These are phyloP conservation scores for Spongospora subterranea DNA, from an alignment of 208 protist genomes.

Conservation along the genomic window DNA sequence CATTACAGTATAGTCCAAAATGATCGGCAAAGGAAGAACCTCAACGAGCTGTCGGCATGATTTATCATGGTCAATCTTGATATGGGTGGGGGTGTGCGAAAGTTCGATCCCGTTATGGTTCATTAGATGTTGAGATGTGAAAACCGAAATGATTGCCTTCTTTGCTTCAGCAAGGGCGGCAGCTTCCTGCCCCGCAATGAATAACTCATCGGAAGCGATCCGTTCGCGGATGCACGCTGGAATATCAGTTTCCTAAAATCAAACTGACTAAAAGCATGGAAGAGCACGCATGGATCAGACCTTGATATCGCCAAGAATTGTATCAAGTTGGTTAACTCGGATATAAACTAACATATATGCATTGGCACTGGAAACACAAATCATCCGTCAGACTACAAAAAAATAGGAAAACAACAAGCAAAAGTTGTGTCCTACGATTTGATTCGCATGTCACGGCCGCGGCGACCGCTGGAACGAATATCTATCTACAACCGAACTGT, in stretches of 20 bases:
- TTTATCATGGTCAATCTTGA: slow-evolving; percentile 24
- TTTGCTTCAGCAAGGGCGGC: slow-evolving; percentile 47
- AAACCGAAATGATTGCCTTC: slow-evolving; percentile 7
- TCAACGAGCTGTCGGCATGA: background rate
- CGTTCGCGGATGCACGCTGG: slow-evolving; percentile 51
- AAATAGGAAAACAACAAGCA: background rate
- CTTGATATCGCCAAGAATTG: slow-evolving; percentile 64
- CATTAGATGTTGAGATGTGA: background rate
- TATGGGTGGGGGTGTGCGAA: background rate
- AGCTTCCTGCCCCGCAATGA: slow-evolving; percentile 60
- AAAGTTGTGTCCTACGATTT: slow-evolving; percentile 45
- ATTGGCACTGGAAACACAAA: slow-evolving; percentile 56
- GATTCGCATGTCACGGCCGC: background rate
- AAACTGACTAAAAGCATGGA: background rate
- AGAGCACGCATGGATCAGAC: background rate
- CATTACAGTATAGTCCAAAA: background rate
- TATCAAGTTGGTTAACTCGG: slow-evolving; percentile 65
- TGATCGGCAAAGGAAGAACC: background rate
- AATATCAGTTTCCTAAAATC: slow-evolving; percentile 52
- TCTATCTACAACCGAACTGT: background rate
- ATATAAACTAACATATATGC: slow-evolving; percentile 82
- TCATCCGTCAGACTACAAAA: background rate
- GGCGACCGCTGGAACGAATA: background rate
- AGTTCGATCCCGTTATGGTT: background rate
- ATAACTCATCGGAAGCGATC: slow-evolving; percentile 58